phyloP scores from a whole-genome alignment of 306 rosid species.

The Vicia villosa region DNA sequence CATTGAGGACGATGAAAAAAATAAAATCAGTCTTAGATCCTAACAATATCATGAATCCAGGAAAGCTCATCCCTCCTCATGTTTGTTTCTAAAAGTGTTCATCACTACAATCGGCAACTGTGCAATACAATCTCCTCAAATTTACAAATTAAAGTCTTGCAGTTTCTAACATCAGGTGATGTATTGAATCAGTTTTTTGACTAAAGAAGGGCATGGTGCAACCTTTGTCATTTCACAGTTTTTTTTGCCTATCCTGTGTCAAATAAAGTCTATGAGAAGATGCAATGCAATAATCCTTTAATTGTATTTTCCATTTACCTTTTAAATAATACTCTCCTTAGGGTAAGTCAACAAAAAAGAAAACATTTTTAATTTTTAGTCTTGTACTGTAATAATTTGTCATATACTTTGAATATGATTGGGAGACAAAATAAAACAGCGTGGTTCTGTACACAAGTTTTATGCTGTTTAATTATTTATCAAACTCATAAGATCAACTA shows the following conservation, averaged over 20 bases:
- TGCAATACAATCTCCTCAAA: conserved; percentile 18
- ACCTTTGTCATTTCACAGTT: conserved; percentile 25
- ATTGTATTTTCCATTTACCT: conserved; percentile 10
- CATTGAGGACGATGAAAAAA: conserved; percentile 81
- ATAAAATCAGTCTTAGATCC: conserved; percentile 87
- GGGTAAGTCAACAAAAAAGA: not conserved
- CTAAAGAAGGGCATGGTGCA: not conserved
- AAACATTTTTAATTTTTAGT: not conserved
- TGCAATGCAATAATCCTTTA: conserved; percentile 15
- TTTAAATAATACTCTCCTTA: not conserved
- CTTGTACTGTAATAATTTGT: not conserved
- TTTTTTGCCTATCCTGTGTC: not conserved
- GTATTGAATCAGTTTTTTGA: conserved; percentile 29
- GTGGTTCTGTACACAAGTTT: not conserved
- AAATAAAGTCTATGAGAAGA: not conserved
- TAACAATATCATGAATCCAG: conserved; percentile 89
- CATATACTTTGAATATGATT: not conserved
- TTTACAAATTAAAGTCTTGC: conserved; percentile 1
- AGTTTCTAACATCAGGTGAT: not conserved
- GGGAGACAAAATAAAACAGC: not conserved
- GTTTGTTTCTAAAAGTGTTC: conserved; percentile 61
- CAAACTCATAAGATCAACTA: not conserved
- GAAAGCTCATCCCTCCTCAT: conserved; percentile 95
- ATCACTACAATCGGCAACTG: conserved; percentile 20
- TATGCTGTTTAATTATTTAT: not conserved